Percentiles rank a stretch among this genome's conserved stretches.
phyloP scores from a whole-genome alignment of 1,284 basidiomycete species.

The Rhodotorula sp. region DNA sequence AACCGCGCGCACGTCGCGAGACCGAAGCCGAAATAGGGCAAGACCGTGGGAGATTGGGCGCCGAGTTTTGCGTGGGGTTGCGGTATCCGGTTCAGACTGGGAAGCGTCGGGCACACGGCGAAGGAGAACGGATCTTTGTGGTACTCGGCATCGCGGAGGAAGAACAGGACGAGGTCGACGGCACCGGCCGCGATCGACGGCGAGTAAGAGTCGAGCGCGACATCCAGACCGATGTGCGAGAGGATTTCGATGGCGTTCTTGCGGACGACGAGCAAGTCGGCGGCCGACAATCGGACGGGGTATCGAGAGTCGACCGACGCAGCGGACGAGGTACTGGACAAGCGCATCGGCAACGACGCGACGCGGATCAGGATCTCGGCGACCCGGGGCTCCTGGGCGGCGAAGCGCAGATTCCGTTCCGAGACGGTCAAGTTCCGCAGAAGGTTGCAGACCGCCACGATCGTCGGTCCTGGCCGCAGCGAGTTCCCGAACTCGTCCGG shows the following conservation, averaged over 20 bases:
- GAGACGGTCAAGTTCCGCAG: constrained; percentile 79
- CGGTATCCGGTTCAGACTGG: background rate
- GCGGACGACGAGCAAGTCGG: constrained; percentile 53
- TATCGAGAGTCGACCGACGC: background rate
- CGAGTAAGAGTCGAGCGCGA: constrained; percentile 23
- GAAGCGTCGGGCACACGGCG: constrained; percentile 25
- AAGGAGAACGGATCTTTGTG: constrained; percentile 28
- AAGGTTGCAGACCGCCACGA: constrained; percentile 74
- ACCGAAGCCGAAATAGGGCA: constrained; percentile 68
- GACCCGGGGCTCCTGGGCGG: constrained; percentile 66
- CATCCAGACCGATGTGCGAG: constrained; percentile 22
- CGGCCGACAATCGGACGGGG: constrained; percentile 60
- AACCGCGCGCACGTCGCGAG: constrained; percentile 79
- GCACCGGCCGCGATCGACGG: constrained; percentile 3
- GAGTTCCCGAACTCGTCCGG: background rate
- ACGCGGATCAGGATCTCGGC: constrained; percentile 68
- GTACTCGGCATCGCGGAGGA: constrained; percentile 35
- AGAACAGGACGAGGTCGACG: constrained; percentile 37
- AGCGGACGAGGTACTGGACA: constrained; percentile 38
- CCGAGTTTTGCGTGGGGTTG: constrained; percentile 2
- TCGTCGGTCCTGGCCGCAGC: constrained; percentile 63
- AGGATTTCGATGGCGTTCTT: constrained; percentile 37
- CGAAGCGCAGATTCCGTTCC: constrained; percentile 67
- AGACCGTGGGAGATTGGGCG: constrained; percentile 43
- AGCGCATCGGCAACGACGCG: constrained; percentile 51